phyloP scores from a whole-genome alignment of 163 green algal species.

The Scenedesmus sp. region DNA sequence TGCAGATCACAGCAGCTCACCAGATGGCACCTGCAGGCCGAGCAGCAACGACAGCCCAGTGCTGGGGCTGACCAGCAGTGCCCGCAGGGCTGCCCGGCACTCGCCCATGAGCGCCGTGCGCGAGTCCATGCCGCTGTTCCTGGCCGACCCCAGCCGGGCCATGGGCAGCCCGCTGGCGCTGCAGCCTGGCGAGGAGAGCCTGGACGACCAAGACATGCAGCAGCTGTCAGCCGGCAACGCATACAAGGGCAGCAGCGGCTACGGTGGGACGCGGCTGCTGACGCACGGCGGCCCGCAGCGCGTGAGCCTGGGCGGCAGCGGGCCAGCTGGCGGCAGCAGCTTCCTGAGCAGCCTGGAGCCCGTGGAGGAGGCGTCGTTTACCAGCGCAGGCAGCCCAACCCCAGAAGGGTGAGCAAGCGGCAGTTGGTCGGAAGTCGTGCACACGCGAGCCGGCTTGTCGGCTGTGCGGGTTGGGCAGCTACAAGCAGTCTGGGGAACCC shows the following conservation, averaged over 20 bases:
- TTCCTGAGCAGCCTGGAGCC: constrained; percentile 40
- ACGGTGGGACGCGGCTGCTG: constrained; percentile 16
- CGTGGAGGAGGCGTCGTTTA: constrained; percentile 30
- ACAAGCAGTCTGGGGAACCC: background rate
- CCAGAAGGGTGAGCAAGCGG: constrained; percentile 17
- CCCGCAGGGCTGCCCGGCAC: background rate
- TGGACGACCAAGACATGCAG: constrained; percentile 48
- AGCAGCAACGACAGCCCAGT: constrained; percentile 9
- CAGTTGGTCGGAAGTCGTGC: no score
- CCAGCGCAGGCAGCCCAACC: constrained; percentile 15
- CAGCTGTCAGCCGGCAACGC: constrained; percentile 31
- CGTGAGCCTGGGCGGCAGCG: background rate
- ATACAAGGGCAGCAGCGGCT: background rate
- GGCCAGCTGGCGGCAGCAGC: background rate
- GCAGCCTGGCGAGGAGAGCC: constrained; percentile 17
- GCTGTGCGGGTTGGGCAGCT: background rate
- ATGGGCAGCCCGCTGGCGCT: constrained; percentile 32
- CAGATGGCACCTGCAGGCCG: background rate
- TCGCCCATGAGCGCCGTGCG: constrained; percentile 25
- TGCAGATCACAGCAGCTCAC: background rate
- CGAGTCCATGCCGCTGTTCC: constrained; percentile 48
- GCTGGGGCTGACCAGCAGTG: background rate
- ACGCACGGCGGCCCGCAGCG: constrained; percentile 39
- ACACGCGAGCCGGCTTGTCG: no score
- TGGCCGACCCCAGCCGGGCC: constrained; percentile 24